A percentile compares a stretch with the other conserved stretches of the same genome.
Conservation (phyloP, 2,329 filamentous ascomycete species). For the Nigrospora osmanthi region DNA sequence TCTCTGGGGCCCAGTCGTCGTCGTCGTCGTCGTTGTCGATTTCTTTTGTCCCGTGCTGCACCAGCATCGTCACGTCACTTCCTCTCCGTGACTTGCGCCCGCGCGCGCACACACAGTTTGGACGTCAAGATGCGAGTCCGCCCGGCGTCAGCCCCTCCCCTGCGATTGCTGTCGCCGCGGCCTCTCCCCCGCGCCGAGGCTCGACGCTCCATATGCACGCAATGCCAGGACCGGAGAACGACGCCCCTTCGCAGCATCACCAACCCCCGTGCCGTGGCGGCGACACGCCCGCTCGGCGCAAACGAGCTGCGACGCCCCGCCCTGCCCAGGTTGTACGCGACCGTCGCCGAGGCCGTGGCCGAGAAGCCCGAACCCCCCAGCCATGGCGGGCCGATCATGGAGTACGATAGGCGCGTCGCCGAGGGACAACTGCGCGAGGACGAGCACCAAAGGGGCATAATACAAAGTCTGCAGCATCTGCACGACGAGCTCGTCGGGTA, state of each 20-base stretch:
- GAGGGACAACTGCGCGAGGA: conserved; percentile 73
- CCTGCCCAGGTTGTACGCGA: conserved; percentile 1
- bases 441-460: conserved; percentile 85
- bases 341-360: not conserved
- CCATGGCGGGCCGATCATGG: conserved; percentile 62
- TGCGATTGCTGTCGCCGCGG: conserved; percentile 2
- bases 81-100: too few species aligned
- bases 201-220: conserved; percentile 2
- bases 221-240: not conserved
- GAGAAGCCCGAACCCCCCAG: not conserved
- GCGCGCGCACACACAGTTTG: too few species aligned
- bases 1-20: too few species aligned
- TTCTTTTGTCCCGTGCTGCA: too few species aligned
- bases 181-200: not conserved
- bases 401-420: conserved; percentile 79
- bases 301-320: not conserved
- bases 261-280: too few species aligned
- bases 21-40: too few species aligned
- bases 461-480: conserved; percentile 80
- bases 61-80: too few species aligned
- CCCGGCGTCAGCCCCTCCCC: not conserved
- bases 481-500: conserved; percentile 77
- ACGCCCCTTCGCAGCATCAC: not conserved
- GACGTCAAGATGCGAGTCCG: not conserved
- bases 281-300: too few species aligned